A percentile compares a stretch with the other conserved stretches of the same genome.
Evolutionary conservation across 1,284 basidiomycete genomes (phyloP).

Genomic region (Malassezia sympodialis): DNA sequence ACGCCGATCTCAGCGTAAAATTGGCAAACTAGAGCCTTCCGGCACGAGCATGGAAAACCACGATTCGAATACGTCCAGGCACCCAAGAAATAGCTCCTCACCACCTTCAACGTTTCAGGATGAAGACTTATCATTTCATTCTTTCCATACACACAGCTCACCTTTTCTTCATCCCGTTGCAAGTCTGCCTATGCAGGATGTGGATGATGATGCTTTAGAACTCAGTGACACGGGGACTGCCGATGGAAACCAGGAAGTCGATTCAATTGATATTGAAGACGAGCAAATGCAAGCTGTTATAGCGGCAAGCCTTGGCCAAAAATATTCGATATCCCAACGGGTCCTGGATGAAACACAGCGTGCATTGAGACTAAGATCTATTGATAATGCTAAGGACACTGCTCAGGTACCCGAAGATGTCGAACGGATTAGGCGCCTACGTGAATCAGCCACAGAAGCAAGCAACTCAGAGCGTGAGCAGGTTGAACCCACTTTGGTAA

Average conservation of each 20-base stretch:
- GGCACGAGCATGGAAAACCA: neutral
- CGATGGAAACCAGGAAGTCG: neutral
- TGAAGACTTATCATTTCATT: neutral
- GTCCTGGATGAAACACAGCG: neutral
- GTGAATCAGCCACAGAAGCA: neutral
- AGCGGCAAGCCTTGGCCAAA: slow-evolving; percentile 15
- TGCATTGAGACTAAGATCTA: neutral
- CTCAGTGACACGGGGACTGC: neutral
- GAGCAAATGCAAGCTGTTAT: slow-evolving; percentile 17
- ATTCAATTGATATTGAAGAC: slow-evolving; percentile 4
- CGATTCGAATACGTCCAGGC: neutral
- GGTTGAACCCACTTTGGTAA: too few species aligned
- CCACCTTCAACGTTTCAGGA: neutral
- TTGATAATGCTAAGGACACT: neutral
- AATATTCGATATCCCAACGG: neutral
- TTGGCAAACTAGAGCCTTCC: neutral
- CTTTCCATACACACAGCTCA: neutral
- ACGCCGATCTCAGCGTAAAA: neutral
- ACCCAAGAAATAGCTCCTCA: neutral
- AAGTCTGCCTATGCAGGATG: neutral
- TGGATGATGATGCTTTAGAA: slow-evolving; percentile 2
- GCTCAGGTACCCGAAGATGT: slow-evolving; percentile 8
- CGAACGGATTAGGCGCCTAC: slow-evolving; percentile 7
- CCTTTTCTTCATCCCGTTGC: slow-evolving; percentile 4
- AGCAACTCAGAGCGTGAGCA: neutral